phyloP scores from a whole-genome alignment of 495 filamentous ascomycete species.

The Penicillium canescens region DNA sequence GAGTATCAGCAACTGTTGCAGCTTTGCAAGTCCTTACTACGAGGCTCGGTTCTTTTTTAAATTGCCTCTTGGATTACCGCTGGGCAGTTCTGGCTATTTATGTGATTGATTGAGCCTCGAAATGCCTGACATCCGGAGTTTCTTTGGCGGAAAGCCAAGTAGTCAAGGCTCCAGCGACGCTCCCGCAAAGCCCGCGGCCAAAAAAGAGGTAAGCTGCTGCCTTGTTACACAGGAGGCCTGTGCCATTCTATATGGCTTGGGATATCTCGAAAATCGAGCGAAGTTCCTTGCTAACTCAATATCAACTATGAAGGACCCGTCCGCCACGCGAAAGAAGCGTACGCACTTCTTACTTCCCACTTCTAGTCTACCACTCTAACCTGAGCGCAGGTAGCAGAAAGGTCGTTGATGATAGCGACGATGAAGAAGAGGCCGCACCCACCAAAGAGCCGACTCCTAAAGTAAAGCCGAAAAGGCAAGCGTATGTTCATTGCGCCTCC shows the following conservation, averaged over 20 bases:
- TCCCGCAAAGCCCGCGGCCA: conserved; percentile 29
- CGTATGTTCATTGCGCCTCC: conserved; percentile 23
- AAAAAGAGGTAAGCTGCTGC: conserved; percentile 41
- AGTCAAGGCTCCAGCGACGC: conserved; percentile 31
- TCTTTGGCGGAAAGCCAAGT: conserved; percentile 63
- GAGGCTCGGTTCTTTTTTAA: too few species aligned
- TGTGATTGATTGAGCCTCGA: neutral
- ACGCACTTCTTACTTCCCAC: conserved; percentile 12
- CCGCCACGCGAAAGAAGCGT: conserved; percentile 42
- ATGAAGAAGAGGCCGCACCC: conserved; percentile 54
- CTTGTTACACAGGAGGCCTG: neutral
- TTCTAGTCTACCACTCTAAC: conserved; percentile 10
- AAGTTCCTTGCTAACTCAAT: conserved; percentile 2
- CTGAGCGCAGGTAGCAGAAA: conserved; percentile 58
- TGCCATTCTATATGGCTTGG: neutral
- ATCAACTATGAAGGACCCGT: conserved; percentile 28
- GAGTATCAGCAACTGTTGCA: conserved; percentile 1
- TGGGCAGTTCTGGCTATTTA: too few species aligned
- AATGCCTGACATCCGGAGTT: conserved; percentile 83
- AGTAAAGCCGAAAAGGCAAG: conserved; percentile 41
- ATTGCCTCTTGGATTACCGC: too few species aligned
- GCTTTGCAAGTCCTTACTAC: neutral
- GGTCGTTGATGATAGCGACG: conserved; percentile 75
- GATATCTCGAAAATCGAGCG: neutral
- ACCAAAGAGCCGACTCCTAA: conserved; percentile 45